Evolutionary conservation across 108 stramenopile genomes (phyloP).

Genomic region (Schizochytrium sp.): DNA sequence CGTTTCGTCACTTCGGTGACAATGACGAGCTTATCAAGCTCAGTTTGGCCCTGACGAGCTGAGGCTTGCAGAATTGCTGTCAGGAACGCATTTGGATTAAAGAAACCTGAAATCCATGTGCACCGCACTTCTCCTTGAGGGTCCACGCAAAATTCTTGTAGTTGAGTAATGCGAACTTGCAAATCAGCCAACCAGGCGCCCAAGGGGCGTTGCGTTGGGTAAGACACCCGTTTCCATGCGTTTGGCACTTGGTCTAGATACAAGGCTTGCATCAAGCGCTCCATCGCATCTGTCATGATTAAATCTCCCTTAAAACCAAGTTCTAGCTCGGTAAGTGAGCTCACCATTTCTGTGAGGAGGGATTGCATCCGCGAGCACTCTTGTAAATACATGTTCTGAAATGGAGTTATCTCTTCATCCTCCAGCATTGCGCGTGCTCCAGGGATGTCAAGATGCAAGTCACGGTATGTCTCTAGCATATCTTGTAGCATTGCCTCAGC

Average conservation of each 20-base stretch:
- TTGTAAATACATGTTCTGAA: slow-evolving; percentile 74
- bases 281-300: slow-evolving; percentile 75
- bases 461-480: slow-evolving; percentile 68
- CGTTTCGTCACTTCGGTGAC: slow-evolving; percentile 74
- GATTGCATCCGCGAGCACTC: slow-evolving; percentile 77
- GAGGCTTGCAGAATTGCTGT: slow-evolving; percentile 79
- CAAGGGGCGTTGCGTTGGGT: slow-evolving; percentile 66
- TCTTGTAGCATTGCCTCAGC: slow-evolving; percentile 75
- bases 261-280: slow-evolving; percentile 68
- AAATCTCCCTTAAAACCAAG: slow-evolving; percentile 70
- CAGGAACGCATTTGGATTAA: slow-evolving; percentile 78
- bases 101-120: slow-evolving; percentile 77
- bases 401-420: slow-evolving; percentile 66
- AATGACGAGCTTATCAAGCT: slow-evolving; percentile 74
- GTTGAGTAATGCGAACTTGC: slow-evolving; percentile 62
- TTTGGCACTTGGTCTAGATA: slow-evolving; percentile 72
- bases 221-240: slow-evolving; percentile 80
- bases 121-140: slow-evolving; percentile 39
- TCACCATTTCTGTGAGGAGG: slow-evolving; percentile 68
- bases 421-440: slow-evolving; percentile 1
- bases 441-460: slow-evolving; percentile 64
- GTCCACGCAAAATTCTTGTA: slow-evolving; percentile 65
- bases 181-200: slow-evolving; percentile 67
- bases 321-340: slow-evolving; percentile 68
- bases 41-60: slow-evolving; percentile 68